These are phyloP conservation scores for Trichoderma oligosporum DNA, from an alignment of 2,329 filamentous ascomycete species.

Conservation along the genomic window DNA sequence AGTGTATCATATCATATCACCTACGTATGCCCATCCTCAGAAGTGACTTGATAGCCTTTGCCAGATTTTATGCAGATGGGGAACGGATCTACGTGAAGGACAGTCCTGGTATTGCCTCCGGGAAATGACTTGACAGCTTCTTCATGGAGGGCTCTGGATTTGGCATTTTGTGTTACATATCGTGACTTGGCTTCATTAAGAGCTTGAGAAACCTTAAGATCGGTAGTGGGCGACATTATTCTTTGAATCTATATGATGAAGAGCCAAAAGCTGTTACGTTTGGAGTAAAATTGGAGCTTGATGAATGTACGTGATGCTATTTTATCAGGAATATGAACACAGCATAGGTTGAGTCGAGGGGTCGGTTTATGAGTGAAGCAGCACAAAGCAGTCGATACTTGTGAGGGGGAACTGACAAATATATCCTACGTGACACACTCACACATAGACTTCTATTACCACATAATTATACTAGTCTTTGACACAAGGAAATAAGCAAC, in stretches of 20 bases:
- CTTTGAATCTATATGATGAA: neutral
- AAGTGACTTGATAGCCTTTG: constrained; percentile 35
- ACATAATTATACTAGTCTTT: no score
- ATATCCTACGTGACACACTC: no score
- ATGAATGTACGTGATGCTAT: neutral
- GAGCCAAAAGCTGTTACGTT: no score
- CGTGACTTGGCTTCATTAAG: constrained; percentile 33
- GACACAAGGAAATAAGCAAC: no score
- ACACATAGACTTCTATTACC: no score
- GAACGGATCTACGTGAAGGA: constrained; percentile 43
- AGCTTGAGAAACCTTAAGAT: constrained; percentile 23
- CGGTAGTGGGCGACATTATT: neutral
- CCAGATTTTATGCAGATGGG: constrained; percentile 41
- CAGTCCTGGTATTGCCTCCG: constrained; percentile 46
- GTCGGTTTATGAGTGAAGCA: neutral
- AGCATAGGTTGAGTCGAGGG: no score
- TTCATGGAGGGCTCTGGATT: constrained; percentile 38
- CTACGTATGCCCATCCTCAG: constrained; percentile 40
- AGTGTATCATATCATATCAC: neutral
- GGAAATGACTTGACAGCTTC: constrained; percentile 38
- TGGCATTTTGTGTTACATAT: constrained; percentile 37
- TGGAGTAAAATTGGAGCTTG: no score
- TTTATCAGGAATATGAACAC: no score
- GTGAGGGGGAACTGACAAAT: no score
- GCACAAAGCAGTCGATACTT: no score